A percentile compares a stretch with the other conserved stretches of the same genome.
phyloP scores from a whole-genome alignment of 179 eudicot species.

The Gypsophila paniculata region DNA sequence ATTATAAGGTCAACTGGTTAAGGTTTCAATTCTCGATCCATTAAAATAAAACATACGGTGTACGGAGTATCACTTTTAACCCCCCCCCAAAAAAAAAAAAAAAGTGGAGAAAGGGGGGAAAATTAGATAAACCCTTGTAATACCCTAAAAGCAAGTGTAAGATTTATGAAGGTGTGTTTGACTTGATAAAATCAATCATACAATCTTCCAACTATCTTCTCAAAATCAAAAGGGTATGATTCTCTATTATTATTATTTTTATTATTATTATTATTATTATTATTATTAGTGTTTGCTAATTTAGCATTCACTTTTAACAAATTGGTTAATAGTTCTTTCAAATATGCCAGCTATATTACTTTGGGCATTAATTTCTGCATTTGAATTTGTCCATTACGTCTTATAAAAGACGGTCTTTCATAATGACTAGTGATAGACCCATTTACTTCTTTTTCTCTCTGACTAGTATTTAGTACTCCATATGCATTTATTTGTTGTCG shows the following conservation, averaged over 20 bases:
- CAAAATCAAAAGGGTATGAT: slow-evolving; percentile 3
- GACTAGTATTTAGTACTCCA: too few relatives aligned
- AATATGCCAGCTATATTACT: background rate
- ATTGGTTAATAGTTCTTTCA: background rate
- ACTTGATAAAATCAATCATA: background rate
- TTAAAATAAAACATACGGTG: too few relatives aligned
- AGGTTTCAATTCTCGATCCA: too few relatives aligned
- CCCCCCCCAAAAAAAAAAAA: too few relatives aligned
- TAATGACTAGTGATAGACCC: too few relatives aligned
- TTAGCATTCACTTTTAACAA: too few relatives aligned
- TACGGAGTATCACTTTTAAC: too few relatives aligned
- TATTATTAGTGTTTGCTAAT: too few relatives aligned
- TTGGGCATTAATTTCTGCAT: background rate
- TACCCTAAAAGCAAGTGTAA: background rate
- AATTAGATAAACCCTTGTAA: slow-evolving; percentile 12
- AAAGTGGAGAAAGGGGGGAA: background rate
- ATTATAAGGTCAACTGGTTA: too few relatives aligned
- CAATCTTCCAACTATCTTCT: background rate
- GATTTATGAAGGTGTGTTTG: background rate
- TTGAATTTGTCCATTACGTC: background rate
- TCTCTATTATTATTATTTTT: background rate
- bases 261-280: background rate
- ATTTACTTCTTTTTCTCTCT: too few relatives aligned
- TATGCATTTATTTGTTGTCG: too few relatives aligned
- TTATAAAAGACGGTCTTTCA: background rate